These are phyloP conservation scores for Arctium lappa DNA, from an alignment of 129 eudicot genomes.

Conservation along the genomic window DNA sequence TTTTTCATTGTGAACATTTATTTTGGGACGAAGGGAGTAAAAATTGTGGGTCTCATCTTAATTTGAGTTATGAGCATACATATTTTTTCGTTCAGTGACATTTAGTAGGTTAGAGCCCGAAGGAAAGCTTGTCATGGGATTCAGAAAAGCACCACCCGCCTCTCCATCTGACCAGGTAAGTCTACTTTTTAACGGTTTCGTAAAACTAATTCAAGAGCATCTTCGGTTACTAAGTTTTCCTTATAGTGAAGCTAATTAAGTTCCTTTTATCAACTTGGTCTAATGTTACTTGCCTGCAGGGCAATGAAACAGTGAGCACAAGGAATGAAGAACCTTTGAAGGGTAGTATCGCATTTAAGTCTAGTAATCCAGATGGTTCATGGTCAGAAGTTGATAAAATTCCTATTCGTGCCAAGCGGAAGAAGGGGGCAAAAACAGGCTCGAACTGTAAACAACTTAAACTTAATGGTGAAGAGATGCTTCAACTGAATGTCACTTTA, in stretches of 20 bases:
- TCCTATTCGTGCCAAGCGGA: constrained; percentile 45
- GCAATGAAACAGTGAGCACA: constrained; percentile 25
- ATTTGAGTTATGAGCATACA: background rate
- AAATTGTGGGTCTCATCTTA: background rate
- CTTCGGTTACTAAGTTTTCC: background rate
- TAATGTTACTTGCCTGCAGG: constrained; percentile 33
- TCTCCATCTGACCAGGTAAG: constrained; percentile 55
- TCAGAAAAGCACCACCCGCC: constrained; percentile 52
- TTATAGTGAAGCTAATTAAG: background rate
- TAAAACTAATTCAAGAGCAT: background rate
- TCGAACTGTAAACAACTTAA: constrained; percentile 45
- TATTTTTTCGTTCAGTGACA: constrained; percentile 61
- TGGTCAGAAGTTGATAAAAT: constrained; percentile 33
- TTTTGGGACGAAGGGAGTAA: background rate
- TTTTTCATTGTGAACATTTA: background rate
- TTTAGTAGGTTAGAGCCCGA: constrained; percentile 87
- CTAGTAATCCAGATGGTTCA: constrained; percentile 27
- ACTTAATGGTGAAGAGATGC: constrained; percentile 38
- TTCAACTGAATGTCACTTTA: constrained; percentile 56
- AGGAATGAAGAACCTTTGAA: constrained; percentile 27
- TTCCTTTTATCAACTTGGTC: background rate
- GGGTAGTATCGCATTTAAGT: constrained; percentile 27
- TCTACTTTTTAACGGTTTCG: background rate
- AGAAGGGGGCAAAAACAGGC: constrained; percentile 46
- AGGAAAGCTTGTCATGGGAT: constrained; percentile 85